Base-by-base conservation (phyloP, 441 rosid species). In the Populus hybrid region DNA sequence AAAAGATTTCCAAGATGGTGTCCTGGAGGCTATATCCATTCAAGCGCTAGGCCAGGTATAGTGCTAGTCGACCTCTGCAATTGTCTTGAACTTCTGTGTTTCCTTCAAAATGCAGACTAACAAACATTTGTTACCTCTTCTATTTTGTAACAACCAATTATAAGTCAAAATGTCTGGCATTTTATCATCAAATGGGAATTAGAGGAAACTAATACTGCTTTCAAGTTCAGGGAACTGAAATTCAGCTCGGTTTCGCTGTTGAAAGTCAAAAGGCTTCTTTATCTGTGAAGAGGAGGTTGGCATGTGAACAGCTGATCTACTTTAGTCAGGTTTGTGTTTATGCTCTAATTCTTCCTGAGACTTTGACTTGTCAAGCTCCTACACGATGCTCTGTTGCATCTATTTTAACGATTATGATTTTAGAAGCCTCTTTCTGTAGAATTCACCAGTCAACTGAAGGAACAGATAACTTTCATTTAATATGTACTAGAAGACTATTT, bases 31-130 rank as follows among this genome's bases (percentile, higher is more conserved):
- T 56, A 85, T 85, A 63, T 90, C 92, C 67, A 88, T 91, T 80
- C 98, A 90, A 86, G 98, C 97, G 66, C 89, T 95, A 59, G 98
- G 95, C 78, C 98, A 90, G 97, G 99, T 93, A 84, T 53, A 6
- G 21, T 53, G 1, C 21, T 28, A 3, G 38, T 45, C 21, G 61
- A 24, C 31, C 64, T 33, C 35, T 50, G 56, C 73, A 36, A 23
- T 69, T 69, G 9, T 69, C 16, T 36, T 69, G 9, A 53, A 18
- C 61, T 6, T 53, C 61, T 53, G 61, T 1, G 61, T 1, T 53
- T 53, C 7, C 61, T 16, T 53, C 61, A 53, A 18, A 18, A 53
- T 53, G 61, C 61, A 53, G 61, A 6, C 9, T 53, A 53, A 53
- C 9, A 53, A 21, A 53, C 61, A 28, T 56, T 61, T 35, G 0